Percentiles rank a stretch among this genome's conserved stretches.
Conservation (phyloP, 768 basidiomycete genomes). For the Pseudohyphozyma bogoriensis region DNA sequence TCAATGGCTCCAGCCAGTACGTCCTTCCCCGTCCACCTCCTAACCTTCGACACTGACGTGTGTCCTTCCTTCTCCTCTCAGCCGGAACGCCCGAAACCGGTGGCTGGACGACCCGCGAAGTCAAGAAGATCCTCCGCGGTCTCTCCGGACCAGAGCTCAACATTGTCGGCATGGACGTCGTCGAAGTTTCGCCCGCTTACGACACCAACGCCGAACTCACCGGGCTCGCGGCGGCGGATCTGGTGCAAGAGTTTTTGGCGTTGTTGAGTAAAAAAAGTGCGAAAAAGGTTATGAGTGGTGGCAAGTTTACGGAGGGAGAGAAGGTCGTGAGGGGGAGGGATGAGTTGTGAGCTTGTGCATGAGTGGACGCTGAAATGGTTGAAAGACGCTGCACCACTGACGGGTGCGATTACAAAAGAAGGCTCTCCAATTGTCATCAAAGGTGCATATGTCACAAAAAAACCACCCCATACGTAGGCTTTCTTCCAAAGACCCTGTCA, state of each 20-base stretch:
- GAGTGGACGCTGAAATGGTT: too few relatives aligned
- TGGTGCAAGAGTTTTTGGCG: constrained; percentile 19
- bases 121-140: constrained; percentile 70
- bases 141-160: constrained; percentile 67
- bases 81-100: constrained; percentile 77
- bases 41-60: neutral
- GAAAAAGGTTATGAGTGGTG: too few relatives aligned
- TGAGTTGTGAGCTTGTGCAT: too few relatives aligned
- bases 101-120: constrained; percentile 73
- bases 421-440: too few relatives aligned
- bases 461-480: too few relatives aligned
- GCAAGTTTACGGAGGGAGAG: constrained; percentile 7
- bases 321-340: too few relatives aligned
- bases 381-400: too few relatives aligned
- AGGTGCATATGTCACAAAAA: too few relatives aligned
- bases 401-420: too few relatives aligned
- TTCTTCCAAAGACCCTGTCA: too few relatives aligned
- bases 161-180: constrained; percentile 63
- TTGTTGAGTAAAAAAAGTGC: constrained; percentile 18
- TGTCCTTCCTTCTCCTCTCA: constrained; percentile 33
- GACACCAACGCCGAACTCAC: constrained; percentile 28
- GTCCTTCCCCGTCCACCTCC: neutral
- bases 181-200: constrained; percentile 58
- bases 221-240: constrained; percentile 17
- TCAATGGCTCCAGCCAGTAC: constrained; percentile 56